phyloP scores from a whole-genome alignment of 179 eudicot species.

The Beta lomatogona region DNA sequence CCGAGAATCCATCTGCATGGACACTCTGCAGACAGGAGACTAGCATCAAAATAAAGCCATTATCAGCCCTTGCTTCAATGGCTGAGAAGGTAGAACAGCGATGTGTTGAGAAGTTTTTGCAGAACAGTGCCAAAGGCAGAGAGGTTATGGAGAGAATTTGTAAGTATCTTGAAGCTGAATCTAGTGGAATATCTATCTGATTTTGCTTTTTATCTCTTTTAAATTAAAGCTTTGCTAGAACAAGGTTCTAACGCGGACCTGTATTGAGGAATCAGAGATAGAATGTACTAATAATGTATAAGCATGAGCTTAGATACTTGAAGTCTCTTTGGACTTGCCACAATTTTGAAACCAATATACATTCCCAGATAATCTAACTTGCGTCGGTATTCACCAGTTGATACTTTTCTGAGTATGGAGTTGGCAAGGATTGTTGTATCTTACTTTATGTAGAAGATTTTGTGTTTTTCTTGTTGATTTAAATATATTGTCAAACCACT shows the following conservation, averaged over 20 bases:
- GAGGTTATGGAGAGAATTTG: conserved; percentile 99
- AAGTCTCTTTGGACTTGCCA: conserved; percentile 19
- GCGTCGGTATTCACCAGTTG: neutral
- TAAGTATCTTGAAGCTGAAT: conserved; percentile 97
- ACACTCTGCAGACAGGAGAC: conserved; percentile 92
- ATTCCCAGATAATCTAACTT: conserved; percentile 18
- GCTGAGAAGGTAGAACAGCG: conserved; percentile 94
- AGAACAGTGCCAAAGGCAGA: conserved; percentile 91
- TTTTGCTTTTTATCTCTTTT: conserved; percentile 10
- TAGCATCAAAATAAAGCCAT: conserved; percentile 81
- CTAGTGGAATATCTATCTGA: conserved; percentile 67
- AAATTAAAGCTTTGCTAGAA: conserved; percentile 12
- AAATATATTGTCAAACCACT: too few species aligned
- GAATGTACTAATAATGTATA: conserved; percentile 32
- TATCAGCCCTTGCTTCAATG: conserved; percentile 88
- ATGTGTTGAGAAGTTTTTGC: conserved; percentile 87
- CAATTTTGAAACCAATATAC: conserved; percentile 26
- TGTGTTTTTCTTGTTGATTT: neutral
- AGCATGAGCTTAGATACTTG: conserved; percentile 19
- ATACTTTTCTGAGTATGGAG: neutral
- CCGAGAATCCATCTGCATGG: conserved; percentile 81
- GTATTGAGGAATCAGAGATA: conserved; percentile 14
- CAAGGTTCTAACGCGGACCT: conserved; percentile 15
- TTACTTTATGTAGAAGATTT: neutral
- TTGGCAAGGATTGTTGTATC: neutral